Base-by-base conservation (phyloP, 306 rosid genomes). In the Prunus padus region DNA sequence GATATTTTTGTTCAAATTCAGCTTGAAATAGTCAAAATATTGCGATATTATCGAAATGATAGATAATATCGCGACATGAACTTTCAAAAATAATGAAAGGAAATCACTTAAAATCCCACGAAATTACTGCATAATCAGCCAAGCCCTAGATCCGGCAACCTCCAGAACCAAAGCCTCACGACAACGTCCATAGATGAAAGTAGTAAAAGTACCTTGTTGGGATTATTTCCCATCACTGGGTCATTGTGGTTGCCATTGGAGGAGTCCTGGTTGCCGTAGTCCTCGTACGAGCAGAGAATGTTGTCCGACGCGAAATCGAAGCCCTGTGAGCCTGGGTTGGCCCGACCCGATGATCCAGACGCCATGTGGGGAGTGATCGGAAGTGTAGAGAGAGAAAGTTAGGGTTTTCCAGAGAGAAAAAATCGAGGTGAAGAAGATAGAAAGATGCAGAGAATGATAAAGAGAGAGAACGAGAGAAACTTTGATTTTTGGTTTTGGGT, bases 291-390 rank as follows among this genome's bases (percentile, higher is more conserved):
- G 75, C 84, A 85, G 40, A 91, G 95, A 75, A 93, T 78, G 46
- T 93, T 96, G 69, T 85, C 98, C 44, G 98, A 75, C 15, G 70
- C 86, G 54, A 87, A 89, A 86, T 91, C 89, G 54, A 87, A 81
- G 0, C 85, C 84, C 60, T 89, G 87, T 18, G 95, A 88, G 49
- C 78, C 85, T 47, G 89, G 79, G 72, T 92, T 94, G 25, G 81
- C 80, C 78, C 93, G 93, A 75, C 73, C 86, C 52, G 92, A 82
- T 0, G 97, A 92, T 77, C 98, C 98, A 65, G 98, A 92, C 65
- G 97, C 97, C 98, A 93, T 93, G 55, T 47, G 59, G 52, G 50
- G 22, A 55, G 11, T 19, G 78, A 84, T 76, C 57, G 28, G 28
- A 25, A 51, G 14, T 20, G 26, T 8, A 37, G 80, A 23, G 63